phyloP scores from a whole-genome alignment of 805 yeast species.

The Candida sithepensis region DNA sequence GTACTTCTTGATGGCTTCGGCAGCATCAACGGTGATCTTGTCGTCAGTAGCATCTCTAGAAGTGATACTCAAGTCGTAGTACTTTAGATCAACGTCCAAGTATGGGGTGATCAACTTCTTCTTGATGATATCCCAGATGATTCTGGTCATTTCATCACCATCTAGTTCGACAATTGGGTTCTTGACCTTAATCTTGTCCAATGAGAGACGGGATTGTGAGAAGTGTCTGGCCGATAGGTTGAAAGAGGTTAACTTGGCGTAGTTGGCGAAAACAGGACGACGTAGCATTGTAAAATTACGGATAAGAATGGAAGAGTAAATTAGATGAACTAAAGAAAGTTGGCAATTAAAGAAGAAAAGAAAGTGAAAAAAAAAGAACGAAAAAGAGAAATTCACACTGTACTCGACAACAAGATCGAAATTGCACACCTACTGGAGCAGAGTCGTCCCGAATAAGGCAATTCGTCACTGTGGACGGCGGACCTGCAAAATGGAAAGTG shows the following conservation, averaged over 20 bases:
- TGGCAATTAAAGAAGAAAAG: not conserved
- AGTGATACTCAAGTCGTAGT: conserved; percentile 69
- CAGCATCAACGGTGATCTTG: conserved; percentile 73
- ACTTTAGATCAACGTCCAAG: conserved; percentile 68
- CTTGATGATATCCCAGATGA: conserved; percentile 76
- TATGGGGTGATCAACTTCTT: conserved; percentile 64
- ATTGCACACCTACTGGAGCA: too few relatives aligned
- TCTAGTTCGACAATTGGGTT: conserved; percentile 76
- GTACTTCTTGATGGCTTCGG: conserved; percentile 66
- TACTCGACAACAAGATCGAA: not conserved
- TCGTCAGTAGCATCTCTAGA: conserved; percentile 70
- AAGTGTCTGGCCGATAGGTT: conserved; percentile 19
- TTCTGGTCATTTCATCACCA: conserved; percentile 86
- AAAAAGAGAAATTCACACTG: too few relatives aligned
- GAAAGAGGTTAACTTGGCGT: not conserved
- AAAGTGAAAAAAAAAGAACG: not conserved
- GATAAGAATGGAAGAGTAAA: not conserved
- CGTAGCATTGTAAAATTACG: not conserved
- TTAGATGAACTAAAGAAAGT: not conserved
- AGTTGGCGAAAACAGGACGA: not conserved
- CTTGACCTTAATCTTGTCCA: conserved; percentile 63
- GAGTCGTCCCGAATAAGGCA: not conserved
- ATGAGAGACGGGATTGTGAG: conserved; percentile 22
- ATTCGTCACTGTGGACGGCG: not conserved
- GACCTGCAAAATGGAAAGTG: not conserved